These are phyloP conservation scores for Bathelium albidoporum DNA, from an alignment of 495 filamentous ascomycete species.

Conservation along the genomic window DNA sequence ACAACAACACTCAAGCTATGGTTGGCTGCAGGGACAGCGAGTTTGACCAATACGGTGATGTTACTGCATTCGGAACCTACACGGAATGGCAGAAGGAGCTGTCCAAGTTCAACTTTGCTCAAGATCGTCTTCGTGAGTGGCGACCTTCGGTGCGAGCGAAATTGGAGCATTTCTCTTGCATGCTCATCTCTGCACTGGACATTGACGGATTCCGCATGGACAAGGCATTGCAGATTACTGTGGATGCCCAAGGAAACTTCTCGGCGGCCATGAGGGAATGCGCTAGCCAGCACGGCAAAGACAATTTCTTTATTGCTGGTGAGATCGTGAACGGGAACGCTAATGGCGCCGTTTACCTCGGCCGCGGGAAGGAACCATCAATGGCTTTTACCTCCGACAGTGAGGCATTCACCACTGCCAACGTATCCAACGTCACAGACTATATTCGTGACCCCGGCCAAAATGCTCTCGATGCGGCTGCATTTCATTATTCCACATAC, in stretches of 20 bases:
- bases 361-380: conserved; percentile 51
- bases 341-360: conserved; percentile 56
- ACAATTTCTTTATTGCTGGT: conserved; percentile 40
- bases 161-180: conserved; percentile 55
- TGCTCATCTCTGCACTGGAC: conserved; percentile 46
- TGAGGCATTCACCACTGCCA: conserved; percentile 18
- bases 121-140: conserved; percentile 68
- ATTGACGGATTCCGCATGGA: conserved; percentile 43
- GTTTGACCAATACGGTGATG: conserved; percentile 47
- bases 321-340: conserved; percentile 50
- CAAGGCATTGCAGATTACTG: conserved; percentile 39
- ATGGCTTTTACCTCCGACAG: conserved; percentile 39
- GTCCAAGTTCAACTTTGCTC: conserved; percentile 63
- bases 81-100: conserved; percentile 53
- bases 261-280: conserved; percentile 35
- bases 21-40: conserved; percentile 59
- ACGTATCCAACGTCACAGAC: conserved; percentile 31
- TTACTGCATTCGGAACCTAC: conserved; percentile 35
- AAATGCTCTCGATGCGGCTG: conserved; percentile 52
- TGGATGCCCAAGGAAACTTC: conserved; percentile 38
- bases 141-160: conserved; percentile 47
- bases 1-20: conserved; percentile 36
- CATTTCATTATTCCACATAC: conserved; percentile 66
- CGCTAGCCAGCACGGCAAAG: conserved; percentile 33
- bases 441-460: conserved; percentile 50